Percentiles rank a stretch among this genome's conserved stretches.
Evolutionary conservation across 768 basidiomycete species (phyloP).

Genomic region (Gyrodon lividus): DNA sequence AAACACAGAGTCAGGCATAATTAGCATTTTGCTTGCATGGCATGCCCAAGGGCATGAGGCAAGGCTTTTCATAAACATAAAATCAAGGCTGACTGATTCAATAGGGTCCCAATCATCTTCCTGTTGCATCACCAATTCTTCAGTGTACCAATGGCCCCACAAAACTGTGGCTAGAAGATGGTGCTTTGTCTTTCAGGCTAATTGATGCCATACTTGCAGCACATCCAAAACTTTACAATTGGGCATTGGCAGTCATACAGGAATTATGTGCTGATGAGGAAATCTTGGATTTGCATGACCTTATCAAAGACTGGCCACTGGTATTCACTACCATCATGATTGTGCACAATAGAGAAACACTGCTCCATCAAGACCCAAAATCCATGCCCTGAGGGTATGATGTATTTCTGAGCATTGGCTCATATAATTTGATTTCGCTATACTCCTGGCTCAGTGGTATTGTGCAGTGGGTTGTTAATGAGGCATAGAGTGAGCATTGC

Average conservation of each 20-base stretch:
- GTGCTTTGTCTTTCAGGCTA: background rate
- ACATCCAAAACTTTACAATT: background rate
- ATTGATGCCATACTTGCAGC: background rate
- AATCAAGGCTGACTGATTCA: too few relatives aligned
- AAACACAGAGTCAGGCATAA: background rate
- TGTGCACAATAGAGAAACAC: too few relatives aligned
- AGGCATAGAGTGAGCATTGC: background rate
- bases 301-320: too few relatives aligned
- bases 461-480: background rate
- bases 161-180: background rate
- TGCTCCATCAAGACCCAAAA: too few relatives aligned
- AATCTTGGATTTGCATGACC: too few relatives aligned
- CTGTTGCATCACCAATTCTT: background rate
- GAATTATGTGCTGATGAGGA: background rate
- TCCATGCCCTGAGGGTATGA: too few relatives aligned
- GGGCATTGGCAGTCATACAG: background rate
- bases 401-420: too few relatives aligned
- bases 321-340: too few relatives aligned
- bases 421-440: background rate
- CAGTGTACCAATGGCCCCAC: background rate
- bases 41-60: background rate
- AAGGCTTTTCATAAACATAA: background rate
- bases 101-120: background rate
- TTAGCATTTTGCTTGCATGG: background rate
- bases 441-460: background rate